phyloP scores from a whole-genome alignment of 495 filamentous ascomycete genomes.

The Pyrenula aspistea region DNA sequence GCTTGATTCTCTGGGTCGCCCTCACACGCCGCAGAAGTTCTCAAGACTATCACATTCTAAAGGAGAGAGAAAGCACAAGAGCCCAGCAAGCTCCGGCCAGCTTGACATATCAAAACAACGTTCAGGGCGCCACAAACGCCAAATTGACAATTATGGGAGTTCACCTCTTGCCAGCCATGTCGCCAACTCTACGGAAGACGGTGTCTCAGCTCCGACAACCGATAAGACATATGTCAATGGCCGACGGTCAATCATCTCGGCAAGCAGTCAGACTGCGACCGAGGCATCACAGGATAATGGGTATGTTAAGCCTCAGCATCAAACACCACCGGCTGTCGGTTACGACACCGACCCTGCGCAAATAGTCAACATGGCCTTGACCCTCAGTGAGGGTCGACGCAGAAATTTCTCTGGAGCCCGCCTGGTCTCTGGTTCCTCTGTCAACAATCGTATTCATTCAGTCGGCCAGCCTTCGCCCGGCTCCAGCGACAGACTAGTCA shows the following conservation, averaged over 20 bases:
- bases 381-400: constrained; percentile 71
- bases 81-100: constrained; percentile 5
- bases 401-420: constrained; percentile 19
- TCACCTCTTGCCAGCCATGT: constrained; percentile 15
- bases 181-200: constrained; percentile 2
- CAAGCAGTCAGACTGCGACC: constrained; percentile 1
- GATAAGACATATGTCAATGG: not conserved
- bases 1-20: constrained; percentile 15
- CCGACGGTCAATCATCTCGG: constrained; percentile 1
- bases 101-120: constrained; percentile 5
- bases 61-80: constrained; percentile 9
- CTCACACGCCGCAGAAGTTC: not conserved
- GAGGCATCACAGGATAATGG: not conserved
- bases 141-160: constrained; percentile 5
- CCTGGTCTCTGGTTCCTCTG: not conserved
- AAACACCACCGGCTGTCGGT: constrained; percentile 11
- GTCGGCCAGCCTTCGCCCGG: constrained; percentile 1
- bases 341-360: constrained; percentile 68
- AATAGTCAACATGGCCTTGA: constrained; percentile 83
- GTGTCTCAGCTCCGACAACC: not conserved
- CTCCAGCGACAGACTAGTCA: constrained; percentile 11
- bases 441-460: constrained; percentile 5
- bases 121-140: constrained; percentile 4
- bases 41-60: not conserved
- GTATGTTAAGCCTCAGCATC: no score